phyloP scores from a whole-genome alignment of 1,284 basidiomycete genomes.

The Hymenochaete sp. region DNA sequence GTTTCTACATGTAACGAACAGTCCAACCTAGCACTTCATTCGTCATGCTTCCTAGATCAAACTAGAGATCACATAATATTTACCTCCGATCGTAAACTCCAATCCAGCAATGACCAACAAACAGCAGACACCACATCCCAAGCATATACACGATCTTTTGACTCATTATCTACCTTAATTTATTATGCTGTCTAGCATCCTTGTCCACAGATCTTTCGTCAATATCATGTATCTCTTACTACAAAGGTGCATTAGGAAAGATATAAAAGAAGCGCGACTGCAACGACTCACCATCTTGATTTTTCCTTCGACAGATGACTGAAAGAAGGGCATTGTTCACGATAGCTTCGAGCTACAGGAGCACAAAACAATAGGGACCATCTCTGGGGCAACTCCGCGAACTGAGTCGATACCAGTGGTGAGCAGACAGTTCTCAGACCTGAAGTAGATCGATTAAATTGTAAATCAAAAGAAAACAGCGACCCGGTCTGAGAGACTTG shows the following conservation, averaged over 20 bases:
- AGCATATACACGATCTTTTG: slow-evolving; percentile 30
- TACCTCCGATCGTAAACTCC: slow-evolving; percentile 38
- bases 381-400: not conserved
- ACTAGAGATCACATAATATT: slow-evolving; percentile 47
- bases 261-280: not conserved
- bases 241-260: not conserved
- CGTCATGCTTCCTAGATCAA: not conserved
- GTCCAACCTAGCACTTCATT: not conserved
- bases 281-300: not conserved
- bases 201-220: not conserved
- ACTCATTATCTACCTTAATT: not conserved
- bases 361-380: not conserved
- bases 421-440: not conserved
- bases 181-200: not conserved
- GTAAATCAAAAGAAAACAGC: not conserved
- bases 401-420: too few relatives aligned
- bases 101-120: slow-evolving; percentile 58
- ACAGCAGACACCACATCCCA: slow-evolving; percentile 41
- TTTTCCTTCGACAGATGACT: not conserved
- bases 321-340: not conserved
- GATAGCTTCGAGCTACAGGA: not conserved
- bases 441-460: not conserved
- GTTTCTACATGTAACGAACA: not conserved
- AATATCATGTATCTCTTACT: not conserved
- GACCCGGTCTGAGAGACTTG: not conserved